phyloP scores from a whole-genome alignment of 1,139 yeast species.

The Saccharomyces uvarum region DNA sequence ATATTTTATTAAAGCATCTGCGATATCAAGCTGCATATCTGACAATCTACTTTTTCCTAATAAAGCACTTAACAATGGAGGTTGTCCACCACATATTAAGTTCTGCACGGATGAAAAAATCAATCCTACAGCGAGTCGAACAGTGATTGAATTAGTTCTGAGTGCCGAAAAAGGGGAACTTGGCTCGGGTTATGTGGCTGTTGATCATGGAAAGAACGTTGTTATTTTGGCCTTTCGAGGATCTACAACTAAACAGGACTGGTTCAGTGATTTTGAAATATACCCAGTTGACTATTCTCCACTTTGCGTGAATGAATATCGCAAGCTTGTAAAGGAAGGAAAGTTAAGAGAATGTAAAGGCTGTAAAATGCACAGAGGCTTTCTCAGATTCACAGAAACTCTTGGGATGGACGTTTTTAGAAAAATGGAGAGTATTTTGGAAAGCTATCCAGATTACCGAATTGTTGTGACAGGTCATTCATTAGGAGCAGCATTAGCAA shows the following conservation, averaged over 20 bases:
- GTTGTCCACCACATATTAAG: conserved; percentile 25
- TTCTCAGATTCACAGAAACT: conserved; percentile 38
- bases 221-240: conserved; percentile 46
- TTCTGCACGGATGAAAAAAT: conserved; percentile 24
- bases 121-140: conserved; percentile 32
- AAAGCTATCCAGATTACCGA: conserved; percentile 40
- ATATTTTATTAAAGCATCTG: conserved; percentile 29
- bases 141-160: conserved; percentile 30
- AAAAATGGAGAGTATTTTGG: conserved; percentile 33
- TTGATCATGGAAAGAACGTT: conserved; percentile 36
- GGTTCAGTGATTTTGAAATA: conserved; percentile 47
- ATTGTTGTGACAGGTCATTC: conserved; percentile 62
- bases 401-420: conserved; percentile 36
- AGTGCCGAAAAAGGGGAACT: conserved; percentile 40
- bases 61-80: conserved; percentile 23
- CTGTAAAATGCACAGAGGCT: conserved; percentile 58
- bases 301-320: conserved; percentile 19
- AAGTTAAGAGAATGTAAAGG: conserved; percentile 34
- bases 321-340: conserved; percentile 21
- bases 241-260: conserved; percentile 48
- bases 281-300: conserved; percentile 38
- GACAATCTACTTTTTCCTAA: conserved; percentile 13
- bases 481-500: conserved; percentile 63
- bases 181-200: conserved; percentile 41
- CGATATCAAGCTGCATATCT: conserved; percentile 27